Percentiles rank a stretch among this genome's conserved stretches.
phyloP scores from a whole-genome alignment of 108 stramenopile genomes.

The Conticribra guillardii region DNA sequence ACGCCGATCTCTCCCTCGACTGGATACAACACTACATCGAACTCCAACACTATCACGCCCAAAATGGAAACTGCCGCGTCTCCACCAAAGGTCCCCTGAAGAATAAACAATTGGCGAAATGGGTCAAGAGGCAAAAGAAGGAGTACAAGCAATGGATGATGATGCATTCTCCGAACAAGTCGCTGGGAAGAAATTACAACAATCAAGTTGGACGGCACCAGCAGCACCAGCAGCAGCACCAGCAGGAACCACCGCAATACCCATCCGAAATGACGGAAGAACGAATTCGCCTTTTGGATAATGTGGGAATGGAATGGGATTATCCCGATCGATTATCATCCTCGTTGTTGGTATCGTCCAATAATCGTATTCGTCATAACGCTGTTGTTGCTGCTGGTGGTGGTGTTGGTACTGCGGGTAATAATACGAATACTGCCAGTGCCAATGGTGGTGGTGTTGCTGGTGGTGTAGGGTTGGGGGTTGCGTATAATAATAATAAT shows the following conservation, averaged over 20 bases:
- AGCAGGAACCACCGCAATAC: background rate
- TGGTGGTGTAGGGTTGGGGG: background rate
- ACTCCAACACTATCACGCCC: background rate
- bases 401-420: too few relatives aligned
- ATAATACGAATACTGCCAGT: background rate
- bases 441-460: background rate
- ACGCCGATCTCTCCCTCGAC: background rate
- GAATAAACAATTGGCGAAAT: constrained; percentile 48
- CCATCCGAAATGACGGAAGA: background rate
- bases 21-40: background rate
- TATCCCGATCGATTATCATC: background rate
- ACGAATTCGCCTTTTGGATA: background rate
- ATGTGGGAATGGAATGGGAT: background rate
- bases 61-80: background rate
- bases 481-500: background rate
- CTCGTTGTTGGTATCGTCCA: too few relatives aligned
- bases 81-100: background rate
- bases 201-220: too few relatives aligned
- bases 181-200: too few relatives aligned
- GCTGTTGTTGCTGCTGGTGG: too few relatives aligned
- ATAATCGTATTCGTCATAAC: too few relatives aligned
- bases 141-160: constrained; percentile 53
- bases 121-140: constrained; percentile 59
- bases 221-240: background rate
- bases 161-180: too few relatives aligned